Percentiles rank a stretch among this genome's conserved stretches.
Evolutionary conservation across 768 basidiomycete genomes (phyloP).

Genomic region (Fomitopsis pulvina): DNA sequence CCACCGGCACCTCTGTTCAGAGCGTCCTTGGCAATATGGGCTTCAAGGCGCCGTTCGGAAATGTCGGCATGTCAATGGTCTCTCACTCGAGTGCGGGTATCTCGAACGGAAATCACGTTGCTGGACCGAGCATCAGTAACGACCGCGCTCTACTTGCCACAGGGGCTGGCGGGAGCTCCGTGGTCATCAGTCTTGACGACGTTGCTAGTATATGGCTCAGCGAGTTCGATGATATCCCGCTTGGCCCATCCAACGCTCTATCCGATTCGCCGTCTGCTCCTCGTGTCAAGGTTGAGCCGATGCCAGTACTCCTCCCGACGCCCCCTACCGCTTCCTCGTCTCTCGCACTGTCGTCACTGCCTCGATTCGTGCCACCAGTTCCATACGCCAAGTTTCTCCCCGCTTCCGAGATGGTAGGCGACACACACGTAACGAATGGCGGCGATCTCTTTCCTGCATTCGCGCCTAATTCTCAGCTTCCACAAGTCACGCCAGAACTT

Average conservation of each 20-base stretch:
- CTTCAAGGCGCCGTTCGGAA: constrained; percentile 8
- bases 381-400: constrained; percentile 13
- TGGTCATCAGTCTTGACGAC: constrained; percentile 51
- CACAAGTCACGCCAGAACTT: constrained; percentile 31
- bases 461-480: constrained; percentile 11
- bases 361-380: constrained; percentile 9
- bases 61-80: constrained; percentile 4
- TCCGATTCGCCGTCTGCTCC: not conserved
- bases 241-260: constrained; percentile 6
- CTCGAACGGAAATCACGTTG: not conserved
- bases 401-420: constrained; percentile 5
- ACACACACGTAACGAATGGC: constrained; percentile 2
- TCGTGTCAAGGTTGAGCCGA: constrained; percentile 31
- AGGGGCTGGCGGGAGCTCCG: constrained; percentile 35
- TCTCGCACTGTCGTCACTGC: not conserved
- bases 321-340: constrained; percentile 5
- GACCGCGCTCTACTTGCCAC: constrained; percentile 34
- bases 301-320: constrained; percentile 19
- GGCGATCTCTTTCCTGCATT: constrained; percentile 5
- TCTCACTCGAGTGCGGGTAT: not conserved
- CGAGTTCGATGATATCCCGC: constrained; percentile 34
- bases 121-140: constrained; percentile 16
- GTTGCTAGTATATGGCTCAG: constrained; percentile 55
- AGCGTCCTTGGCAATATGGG: constrained; percentile 11
- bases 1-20: constrained; percentile 13